A percentile compares a stretch with the other conserved stretches of the same genome.
Evolutionary conservation across 1,139 yeast genomes (phyloP).

Genomic region (Yamadazyma aaseri): DNA sequence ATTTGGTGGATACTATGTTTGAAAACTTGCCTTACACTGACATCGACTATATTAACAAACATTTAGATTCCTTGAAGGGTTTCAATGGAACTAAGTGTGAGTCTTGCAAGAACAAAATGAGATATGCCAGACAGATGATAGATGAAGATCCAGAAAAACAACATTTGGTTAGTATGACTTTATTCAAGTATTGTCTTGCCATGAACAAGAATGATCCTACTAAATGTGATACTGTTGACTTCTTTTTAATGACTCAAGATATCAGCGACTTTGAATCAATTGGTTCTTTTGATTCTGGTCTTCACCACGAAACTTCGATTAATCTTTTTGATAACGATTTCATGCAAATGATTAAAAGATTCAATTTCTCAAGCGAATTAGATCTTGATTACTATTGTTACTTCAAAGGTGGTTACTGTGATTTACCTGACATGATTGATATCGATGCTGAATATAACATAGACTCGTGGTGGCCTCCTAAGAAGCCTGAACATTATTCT

Average conservation of each 20-base stretch:
- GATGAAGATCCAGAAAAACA: slow-evolving; percentile 31
- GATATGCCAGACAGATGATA: slow-evolving; percentile 28
- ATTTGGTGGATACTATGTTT: slow-evolving; percentile 25
- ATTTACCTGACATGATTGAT: slow-evolving; percentile 29
- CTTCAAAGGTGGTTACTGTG: slow-evolving; percentile 27
- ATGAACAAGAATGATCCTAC: slow-evolving; percentile 29
- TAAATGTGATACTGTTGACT: slow-evolving; percentile 36
- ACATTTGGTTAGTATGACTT: slow-evolving; percentile 36
- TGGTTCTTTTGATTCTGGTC: slow-evolving; percentile 23
- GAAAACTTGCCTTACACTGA: slow-evolving; percentile 25
- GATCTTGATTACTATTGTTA: slow-evolving; percentile 37
- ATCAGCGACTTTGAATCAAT: slow-evolving; percentile 17
- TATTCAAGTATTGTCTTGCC: slow-evolving; percentile 37
- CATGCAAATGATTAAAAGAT: slow-evolving; percentile 33
- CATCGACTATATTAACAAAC: slow-evolving; percentile 30
- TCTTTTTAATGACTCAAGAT: slow-evolving; percentile 38
- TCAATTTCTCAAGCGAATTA: slow-evolving; percentile 37
- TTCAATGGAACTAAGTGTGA: slow-evolving; percentile 36
- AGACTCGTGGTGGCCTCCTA: slow-evolving; percentile 33
- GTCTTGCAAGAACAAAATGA: slow-evolving; percentile 35
- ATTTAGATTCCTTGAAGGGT: slow-evolving; percentile 24
- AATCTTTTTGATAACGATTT: slow-evolving; percentile 42
- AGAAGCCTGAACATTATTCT: slow-evolving; percentile 21
- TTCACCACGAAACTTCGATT: slow-evolving; percentile 24
- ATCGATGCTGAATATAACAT: slow-evolving; percentile 25